phyloP scores from a whole-genome alignment of 2,329 filamentous ascomycete genomes.

The Ophiostoma tasmaniense region DNA sequence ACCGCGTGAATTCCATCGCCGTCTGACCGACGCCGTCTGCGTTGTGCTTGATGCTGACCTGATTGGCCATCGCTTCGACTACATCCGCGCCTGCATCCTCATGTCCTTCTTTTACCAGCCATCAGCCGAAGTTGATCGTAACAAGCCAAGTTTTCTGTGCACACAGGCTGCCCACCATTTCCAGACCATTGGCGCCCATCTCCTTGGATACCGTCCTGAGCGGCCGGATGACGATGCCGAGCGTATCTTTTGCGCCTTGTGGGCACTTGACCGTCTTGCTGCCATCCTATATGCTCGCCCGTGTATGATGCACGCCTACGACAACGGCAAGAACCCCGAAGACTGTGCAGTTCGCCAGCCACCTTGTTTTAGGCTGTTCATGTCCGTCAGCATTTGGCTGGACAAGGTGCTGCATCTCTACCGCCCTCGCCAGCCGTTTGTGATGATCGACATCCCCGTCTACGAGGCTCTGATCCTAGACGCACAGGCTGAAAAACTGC shows the following conservation, averaged over 20 bases:
- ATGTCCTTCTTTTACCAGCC: slow-evolving; percentile 54
- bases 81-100: slow-evolving; percentile 46
- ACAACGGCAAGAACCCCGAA: slow-evolving; percentile 47
- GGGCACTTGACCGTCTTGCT: slow-evolving; percentile 53
- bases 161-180: slow-evolving; percentile 48
- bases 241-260: slow-evolving; percentile 49
- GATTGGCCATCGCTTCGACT: slow-evolving; percentile 45
- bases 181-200: slow-evolving; percentile 48
- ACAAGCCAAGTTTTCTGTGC: slow-evolving; percentile 45
- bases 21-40: slow-evolving; percentile 40
- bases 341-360: slow-evolving; percentile 42
- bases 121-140: slow-evolving; percentile 43
- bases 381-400: slow-evolving; percentile 46
- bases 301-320: slow-evolving; percentile 51
- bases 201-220: slow-evolving; percentile 30
- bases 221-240: slow-evolving; percentile 36
- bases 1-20: slow-evolving; percentile 40
- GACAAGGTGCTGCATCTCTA: slow-evolving; percentile 54
- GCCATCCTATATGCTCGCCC: slow-evolving; percentile 53
- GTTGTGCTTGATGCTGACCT: slow-evolving; percentile 45
- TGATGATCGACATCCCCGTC: slow-evolving; percentile 46
- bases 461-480: slow-evolving; percentile 50
- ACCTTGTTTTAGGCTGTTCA: slow-evolving; percentile 48
- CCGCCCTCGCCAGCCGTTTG: slow-evolving; percentile 42
- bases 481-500: slow-evolving; percentile 41